A percentile compares a stretch with the other conserved stretches of the same genome.
Evolutionary conservation across 2,329 filamentous ascomycete genomes (phyloP).

Genomic region (Pyricularia sp.): DNA sequence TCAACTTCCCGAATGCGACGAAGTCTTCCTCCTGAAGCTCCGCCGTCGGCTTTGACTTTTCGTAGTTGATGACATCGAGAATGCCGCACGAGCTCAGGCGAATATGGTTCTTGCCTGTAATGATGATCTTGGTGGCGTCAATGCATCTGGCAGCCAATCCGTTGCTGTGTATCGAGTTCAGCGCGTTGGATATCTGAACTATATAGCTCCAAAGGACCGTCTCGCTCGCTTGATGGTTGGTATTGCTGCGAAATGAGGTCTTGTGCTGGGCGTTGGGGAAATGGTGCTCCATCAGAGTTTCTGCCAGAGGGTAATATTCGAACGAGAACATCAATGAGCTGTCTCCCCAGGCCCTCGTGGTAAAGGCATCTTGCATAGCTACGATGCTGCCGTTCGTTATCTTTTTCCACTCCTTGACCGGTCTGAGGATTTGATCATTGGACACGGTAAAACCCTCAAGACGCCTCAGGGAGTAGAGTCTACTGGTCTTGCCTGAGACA

Average conservation of each 20-base stretch:
- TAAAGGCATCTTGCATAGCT: conserved; percentile 84
- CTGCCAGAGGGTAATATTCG: conserved; percentile 85
- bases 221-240: conserved; percentile 46
- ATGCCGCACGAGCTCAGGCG: conserved; percentile 83
- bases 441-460: conserved; percentile 84
- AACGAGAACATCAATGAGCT: conserved; percentile 91
- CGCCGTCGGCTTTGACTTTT: conserved; percentile 54
- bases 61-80: conserved; percentile 80
- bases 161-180: conserved; percentile 74
- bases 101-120: conserved; percentile 85
- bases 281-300: conserved; percentile 80
- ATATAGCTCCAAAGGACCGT: conserved; percentile 84
- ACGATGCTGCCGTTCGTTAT: conserved; percentile 77
- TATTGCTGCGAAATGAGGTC: conserved; percentile 24
- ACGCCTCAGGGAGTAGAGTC: conserved; percentile 77
- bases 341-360: conserved; percentile 84
- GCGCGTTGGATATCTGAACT: conserved; percentile 78
- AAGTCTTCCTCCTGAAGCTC: conserved; percentile 88
- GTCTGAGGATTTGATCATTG: conserved; percentile 79
- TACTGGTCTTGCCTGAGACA: conserved; percentile 77
- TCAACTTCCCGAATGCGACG: conserved; percentile 70
- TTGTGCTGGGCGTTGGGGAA: conserved; percentile 35
- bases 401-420: conserved; percentile 82
- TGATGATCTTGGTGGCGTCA: conserved; percentile 76
- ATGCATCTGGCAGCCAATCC: conserved; percentile 80